Percentiles rank a stretch among this genome's conserved stretches.
Conservation (phyloP, 805 yeast species). For the Saturnispora diversa region DNA sequence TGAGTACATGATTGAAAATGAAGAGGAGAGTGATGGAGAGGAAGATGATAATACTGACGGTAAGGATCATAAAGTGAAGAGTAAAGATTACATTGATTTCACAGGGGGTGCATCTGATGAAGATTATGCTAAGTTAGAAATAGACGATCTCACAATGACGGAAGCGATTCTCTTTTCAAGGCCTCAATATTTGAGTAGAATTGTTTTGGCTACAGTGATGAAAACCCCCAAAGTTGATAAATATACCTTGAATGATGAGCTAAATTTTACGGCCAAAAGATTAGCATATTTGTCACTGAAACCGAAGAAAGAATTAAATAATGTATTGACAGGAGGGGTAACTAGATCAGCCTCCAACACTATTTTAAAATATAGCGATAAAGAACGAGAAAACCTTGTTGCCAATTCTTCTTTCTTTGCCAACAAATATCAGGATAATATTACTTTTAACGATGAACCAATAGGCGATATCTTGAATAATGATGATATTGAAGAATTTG, state of each 20-base stretch:
- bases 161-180: constrained; percentile 24
- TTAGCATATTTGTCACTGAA: constrained; percentile 41
- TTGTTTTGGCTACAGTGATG: constrained; percentile 19
- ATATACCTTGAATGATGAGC: constrained; percentile 41
- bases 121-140: constrained; percentile 13
- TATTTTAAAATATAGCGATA: constrained; percentile 3
- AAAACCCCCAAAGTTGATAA: constrained; percentile 18
- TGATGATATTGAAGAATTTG: constrained; percentile 27
- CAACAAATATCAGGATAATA: constrained; percentile 33
- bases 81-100: constrained; percentile 23
- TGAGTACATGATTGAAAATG: neutral
- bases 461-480: constrained; percentile 29
- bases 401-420: constrained; percentile 49
- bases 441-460: constrained; percentile 12
- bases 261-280: constrained; percentile 40
- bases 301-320: constrained; percentile 30
- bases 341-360: constrained; percentile 1
- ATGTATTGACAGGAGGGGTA: constrained; percentile 21
- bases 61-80: constrained; percentile 6
- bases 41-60: neutral
- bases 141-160: constrained; percentile 6
- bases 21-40: constrained; percentile 6
- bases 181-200: constrained; percentile 19
- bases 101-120: constrained; percentile 18
- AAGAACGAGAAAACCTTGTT: constrained; percentile 29